Base-by-base conservation (phyloP, 1,139 yeast genomes). In the Blastobotrys malaysiensis region DNA sequence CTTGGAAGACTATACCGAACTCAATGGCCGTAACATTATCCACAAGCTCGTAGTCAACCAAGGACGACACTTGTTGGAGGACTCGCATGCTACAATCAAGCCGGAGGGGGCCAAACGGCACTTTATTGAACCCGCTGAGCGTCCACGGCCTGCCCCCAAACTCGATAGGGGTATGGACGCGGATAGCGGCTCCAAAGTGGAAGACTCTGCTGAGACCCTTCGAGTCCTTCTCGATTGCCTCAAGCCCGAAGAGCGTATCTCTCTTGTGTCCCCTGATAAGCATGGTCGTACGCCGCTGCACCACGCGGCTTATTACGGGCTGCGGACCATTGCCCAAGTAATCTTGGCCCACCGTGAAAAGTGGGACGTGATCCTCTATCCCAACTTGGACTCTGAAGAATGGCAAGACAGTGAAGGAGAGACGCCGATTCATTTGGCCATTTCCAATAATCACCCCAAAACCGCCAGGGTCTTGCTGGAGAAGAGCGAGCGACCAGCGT, bases 361-460 rank as follows among this genome's bases (percentile, higher is more conserved):
- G 49, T 84, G 87, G 88, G 70, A 70, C 1, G 73, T 78, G 45
- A 74, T 81, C 71, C 66, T 73, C 0, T 66, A 69, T 1, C 66
- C 76, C 0, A 74, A 90, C 0, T 26, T 58, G 14, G 57, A 59
- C 39, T 80, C 81, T 61, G 67, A 77, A 2, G 72, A 72, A 1
- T 91, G 97, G 96, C 88, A 88, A 14, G 98, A 93, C 65, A 83
- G 86, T 46, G 98, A 93, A 63, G 78, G 80, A 4, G 74, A 84
- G 55, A 84, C 96, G 0, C 98, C 98, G 0, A 70, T 91, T 48
- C 96, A 90, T 64, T 74, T 91, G 57, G 84, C 97, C 0, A 85
- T 91, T 18, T 76, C 86, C 51, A 96, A 96, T 5, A 81, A 82
- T 47, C 97, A 93, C 65, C 95, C 96, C 0, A 76, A 76, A 57